phyloP scores from a whole-genome alignment of 2,329 filamentous ascomycete genomes.

The Arthrobotrys sphaeroides region DNA sequence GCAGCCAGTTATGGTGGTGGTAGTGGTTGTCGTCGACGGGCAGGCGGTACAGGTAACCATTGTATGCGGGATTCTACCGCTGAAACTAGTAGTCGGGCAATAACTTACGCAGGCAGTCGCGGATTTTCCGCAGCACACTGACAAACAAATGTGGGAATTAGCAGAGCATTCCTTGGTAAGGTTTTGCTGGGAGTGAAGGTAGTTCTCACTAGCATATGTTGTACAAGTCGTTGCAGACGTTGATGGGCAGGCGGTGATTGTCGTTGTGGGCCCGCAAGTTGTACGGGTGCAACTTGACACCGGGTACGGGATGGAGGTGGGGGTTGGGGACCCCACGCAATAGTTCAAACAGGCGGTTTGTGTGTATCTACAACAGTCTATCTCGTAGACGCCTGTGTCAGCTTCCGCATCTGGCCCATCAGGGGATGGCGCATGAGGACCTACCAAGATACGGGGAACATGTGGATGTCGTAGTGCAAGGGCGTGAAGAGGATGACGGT shows the following conservation, averaged over 20 bases:
- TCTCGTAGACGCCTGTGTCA: neutral
- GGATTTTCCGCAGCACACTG: neutral
- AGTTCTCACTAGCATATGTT: neutral
- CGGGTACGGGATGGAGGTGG: neutral
- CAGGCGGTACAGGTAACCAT: neutral
- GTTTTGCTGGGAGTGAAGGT: no score
- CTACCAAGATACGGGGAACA: neutral
- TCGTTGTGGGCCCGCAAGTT: neutral
- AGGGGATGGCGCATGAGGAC: no score
- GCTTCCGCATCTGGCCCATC: no score
- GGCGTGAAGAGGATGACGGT: neutral
- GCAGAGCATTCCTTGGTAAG: neutral
- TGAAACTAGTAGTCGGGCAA: neutral
- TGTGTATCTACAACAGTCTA: neutral
- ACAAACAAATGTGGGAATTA: neutral
- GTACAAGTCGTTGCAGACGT: neutral
- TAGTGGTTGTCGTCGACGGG: neutral
- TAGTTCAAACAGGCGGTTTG: neutral
- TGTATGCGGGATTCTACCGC: neutral
- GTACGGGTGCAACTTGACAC: neutral
- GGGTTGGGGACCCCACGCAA: neutral
- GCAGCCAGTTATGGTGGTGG: neutral
- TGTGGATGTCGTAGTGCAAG: neutral
- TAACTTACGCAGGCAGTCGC: neutral
- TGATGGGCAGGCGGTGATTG: neutral